A percentile compares a stretch with the other conserved stretches of the same genome.
Evolutionary conservation across 1,284 basidiomycete genomes (phyloP).

Genomic region (Phylloporus sp.): DNA sequence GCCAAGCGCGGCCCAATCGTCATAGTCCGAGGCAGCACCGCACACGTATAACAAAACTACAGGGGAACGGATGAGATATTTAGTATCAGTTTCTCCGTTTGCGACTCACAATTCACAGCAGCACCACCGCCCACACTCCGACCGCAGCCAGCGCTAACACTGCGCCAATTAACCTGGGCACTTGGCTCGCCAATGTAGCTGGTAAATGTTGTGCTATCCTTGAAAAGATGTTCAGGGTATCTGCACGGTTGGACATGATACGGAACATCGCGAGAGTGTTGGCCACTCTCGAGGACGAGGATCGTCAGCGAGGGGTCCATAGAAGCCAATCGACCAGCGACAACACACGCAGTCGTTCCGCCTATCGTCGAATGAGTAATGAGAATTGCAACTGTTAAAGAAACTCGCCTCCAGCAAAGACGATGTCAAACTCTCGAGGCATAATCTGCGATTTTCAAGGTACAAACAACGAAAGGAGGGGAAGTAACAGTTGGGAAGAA

Average conservation of each 20-base stretch:
- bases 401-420: constrained; percentile 3
- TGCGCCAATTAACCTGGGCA: neutral
- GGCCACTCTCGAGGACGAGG: constrained; percentile 6
- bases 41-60: neutral
- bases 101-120: neutral
- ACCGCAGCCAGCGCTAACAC: neutral
- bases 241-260: neutral
- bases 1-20: neutral
- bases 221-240: neutral
- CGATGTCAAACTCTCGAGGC: neutral
- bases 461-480: neutral
- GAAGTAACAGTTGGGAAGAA: neutral
- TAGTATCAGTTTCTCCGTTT: neutral
- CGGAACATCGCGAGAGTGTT: constrained; percentile 1
- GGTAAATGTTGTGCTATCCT: neutral
- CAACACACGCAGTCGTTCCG: neutral
- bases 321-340: neutral
- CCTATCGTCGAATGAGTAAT: neutral
- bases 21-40: neutral
- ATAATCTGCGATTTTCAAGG: neutral
- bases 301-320: neutral
- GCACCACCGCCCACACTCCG: neutral
- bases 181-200: neutral
- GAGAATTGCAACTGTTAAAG: too few relatives aligned
- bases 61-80: neutral